These are phyloP conservation scores for Asterophora parasitica DNA, from an alignment of 768 basidiomycete species.

Conservation along the genomic window DNA sequence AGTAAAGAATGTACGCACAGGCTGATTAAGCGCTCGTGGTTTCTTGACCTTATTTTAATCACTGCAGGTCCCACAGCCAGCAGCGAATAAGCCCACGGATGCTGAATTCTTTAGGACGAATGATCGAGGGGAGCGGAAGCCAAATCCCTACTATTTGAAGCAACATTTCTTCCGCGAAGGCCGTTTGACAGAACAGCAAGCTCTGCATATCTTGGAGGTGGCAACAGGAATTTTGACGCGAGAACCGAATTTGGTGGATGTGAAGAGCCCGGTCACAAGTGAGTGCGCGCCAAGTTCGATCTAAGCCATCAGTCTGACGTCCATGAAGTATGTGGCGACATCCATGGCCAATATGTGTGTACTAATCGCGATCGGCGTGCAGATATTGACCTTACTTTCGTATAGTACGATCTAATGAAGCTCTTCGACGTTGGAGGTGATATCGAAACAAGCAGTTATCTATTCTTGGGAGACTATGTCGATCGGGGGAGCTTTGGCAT, in stretches of 20 bases:
- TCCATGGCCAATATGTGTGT: constrained; percentile 92
- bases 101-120: constrained; percentile 63
- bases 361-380: background rate
- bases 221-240: constrained; percentile 59
- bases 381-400: background rate
- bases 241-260: constrained; percentile 84
- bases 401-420: constrained; percentile 96
- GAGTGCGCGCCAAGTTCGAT: constrained; percentile 25
- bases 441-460: constrained; percentile 75
- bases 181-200: constrained; percentile 76
- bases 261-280: constrained; percentile 91
- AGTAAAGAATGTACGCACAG: constrained; percentile 15
- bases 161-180: constrained; percentile 90
- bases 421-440: constrained; percentile 93
- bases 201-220: constrained; percentile 72
- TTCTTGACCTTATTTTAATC: constrained; percentile 2
- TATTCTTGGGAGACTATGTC: constrained; percentile 96
- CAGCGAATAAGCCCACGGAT: constrained; percentile 58
- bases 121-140: constrained; percentile 50
- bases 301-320: background rate
- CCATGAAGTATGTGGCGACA: constrained; percentile 84
- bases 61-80: constrained; percentile 66
- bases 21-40: constrained; percentile 9
- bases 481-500: constrained; percentile 92
- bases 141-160: constrained; percentile 77